phyloP scores from a whole-genome alignment of 176 grass and related monocot species.

The Cenchrus purpureus region DNA sequence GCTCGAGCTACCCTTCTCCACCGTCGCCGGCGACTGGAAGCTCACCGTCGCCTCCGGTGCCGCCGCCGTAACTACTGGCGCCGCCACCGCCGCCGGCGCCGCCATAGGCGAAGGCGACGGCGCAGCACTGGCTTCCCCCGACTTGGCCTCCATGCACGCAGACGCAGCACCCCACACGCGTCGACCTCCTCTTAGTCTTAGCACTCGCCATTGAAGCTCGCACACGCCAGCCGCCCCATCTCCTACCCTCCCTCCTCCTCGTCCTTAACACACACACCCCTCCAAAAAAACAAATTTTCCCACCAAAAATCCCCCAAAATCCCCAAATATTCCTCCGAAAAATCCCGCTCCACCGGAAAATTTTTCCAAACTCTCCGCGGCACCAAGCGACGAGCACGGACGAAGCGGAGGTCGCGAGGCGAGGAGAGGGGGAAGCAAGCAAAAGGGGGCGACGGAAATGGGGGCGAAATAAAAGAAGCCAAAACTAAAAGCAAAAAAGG shows the following conservation, averaged over 20 bases:
- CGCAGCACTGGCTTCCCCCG: slow-evolving; percentile 39
- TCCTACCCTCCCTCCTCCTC: slow-evolving; percentile 2
- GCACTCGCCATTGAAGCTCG: slow-evolving; percentile 59
- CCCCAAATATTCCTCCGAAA: slow-evolving; percentile 22
- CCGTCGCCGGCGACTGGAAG: slow-evolving; percentile 30
- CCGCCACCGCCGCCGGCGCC: background rate
- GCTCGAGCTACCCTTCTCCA: slow-evolving; percentile 44
- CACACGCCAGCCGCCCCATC: slow-evolving; percentile 51
- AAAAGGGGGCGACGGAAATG: slow-evolving; percentile 58
- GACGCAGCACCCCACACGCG: slow-evolving; percentile 14
- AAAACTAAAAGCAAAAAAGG: slow-evolving; percentile 76
- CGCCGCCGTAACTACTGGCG: background rate
- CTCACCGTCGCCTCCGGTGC: slow-evolving; percentile 34
- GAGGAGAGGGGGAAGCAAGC: background rate
- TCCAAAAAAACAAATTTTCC: background rate
- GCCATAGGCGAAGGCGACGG: background rate
- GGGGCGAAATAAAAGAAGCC: slow-evolving; percentile 65
- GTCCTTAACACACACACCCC: slow-evolving; percentile 1
- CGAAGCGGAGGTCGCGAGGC: slow-evolving; percentile 11
- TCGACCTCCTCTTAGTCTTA: slow-evolving; percentile 19
- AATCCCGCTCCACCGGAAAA: slow-evolving; percentile 6
- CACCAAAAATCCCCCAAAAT: slow-evolving; percentile 27
- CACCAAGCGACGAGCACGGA: slow-evolving; percentile 12
- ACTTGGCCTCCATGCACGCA: slow-evolving; percentile 68
- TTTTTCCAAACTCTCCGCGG: background rate